phyloP scores from a whole-genome alignment of 192 early-diverging fungal genomes.

The Phycomyces blakesleeanus region DNA sequence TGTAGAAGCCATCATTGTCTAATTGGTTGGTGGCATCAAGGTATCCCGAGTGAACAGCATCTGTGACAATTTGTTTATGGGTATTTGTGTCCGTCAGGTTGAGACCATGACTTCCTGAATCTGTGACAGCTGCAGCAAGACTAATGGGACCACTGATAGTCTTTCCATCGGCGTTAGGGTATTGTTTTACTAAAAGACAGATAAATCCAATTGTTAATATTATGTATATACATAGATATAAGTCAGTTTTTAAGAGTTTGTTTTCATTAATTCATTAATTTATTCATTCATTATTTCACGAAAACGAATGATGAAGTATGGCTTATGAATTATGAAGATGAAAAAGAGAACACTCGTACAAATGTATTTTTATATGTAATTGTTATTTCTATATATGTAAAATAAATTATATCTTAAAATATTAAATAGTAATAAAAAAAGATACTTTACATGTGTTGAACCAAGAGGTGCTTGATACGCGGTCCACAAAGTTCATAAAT shows the following conservation, averaged over 20 bases:
- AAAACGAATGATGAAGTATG: too few species aligned
- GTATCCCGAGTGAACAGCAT: constrained; percentile 22
- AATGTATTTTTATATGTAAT: neutral
- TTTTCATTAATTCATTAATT: too few species aligned
- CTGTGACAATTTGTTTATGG: constrained; percentile 21
- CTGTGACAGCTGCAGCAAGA: constrained; percentile 20
- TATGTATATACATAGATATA: too few species aligned
- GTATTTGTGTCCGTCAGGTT: constrained; percentile 10
- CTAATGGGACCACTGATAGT: constrained; percentile 21
- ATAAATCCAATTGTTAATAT: too few species aligned
- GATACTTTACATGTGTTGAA: constrained; percentile 14
- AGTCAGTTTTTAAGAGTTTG: too few species aligned
- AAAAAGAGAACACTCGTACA: neutral
- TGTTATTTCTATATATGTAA: neutral
- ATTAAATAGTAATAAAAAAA: neutral
- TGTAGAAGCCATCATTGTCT: constrained; percentile 21
- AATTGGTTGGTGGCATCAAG: constrained; percentile 16
- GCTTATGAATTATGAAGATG: too few species aligned
- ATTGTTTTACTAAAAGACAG: constrained; percentile 14
- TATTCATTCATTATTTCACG: too few species aligned
- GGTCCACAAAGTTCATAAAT: constrained; percentile 22
- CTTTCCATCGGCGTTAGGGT: neutral
- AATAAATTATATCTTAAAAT: neutral
- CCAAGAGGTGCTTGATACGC: constrained; percentile 15
- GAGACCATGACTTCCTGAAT: constrained; percentile 15